Evolutionary conservation across 768 basidiomycete species (phyloP).

Genomic region (Hydnum rufescens): DNA sequence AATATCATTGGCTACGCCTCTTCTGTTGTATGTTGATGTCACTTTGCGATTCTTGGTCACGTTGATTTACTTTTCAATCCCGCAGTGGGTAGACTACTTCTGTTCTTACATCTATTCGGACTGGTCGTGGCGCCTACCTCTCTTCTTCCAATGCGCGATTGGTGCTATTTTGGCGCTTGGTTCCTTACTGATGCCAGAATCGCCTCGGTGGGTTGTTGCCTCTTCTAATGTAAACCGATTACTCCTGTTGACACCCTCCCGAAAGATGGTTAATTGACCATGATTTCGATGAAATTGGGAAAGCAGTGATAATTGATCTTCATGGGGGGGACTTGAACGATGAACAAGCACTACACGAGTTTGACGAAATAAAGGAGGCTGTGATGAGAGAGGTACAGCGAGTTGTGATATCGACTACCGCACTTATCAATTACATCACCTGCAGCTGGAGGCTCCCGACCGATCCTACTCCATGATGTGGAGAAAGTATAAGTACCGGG

Average conservation of each 20-base stretch:
- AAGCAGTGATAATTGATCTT: slow-evolving; percentile 71
- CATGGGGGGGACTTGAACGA: slow-evolving; percentile 65
- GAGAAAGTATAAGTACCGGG: slow-evolving; percentile 67
- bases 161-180: slow-evolving; percentile 63
- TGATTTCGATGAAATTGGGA: slow-evolving; percentile 62
- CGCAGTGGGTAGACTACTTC: slow-evolving; percentile 84
- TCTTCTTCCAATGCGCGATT: slow-evolving; percentile 75
- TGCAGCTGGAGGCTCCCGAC: slow-evolving; percentile 52
- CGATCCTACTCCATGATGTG: slow-evolving; percentile 70
- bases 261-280: slow-evolving; percentile 76
- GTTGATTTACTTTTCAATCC: background rate
- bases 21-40: slow-evolving; percentile 46
- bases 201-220: slow-evolving; percentile 40
- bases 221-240: background rate
- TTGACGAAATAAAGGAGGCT: slow-evolving; percentile 70
- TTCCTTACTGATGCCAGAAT: slow-evolving; percentile 72
- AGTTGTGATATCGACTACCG: slow-evolving; percentile 1
- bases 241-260: background rate
- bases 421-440: background rate
- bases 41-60: background rate
- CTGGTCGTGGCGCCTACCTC: slow-evolving; percentile 77
- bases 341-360: slow-evolving; percentile 57
- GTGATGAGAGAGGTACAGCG: slow-evolving; percentile 50
- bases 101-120: slow-evolving; percentile 76
- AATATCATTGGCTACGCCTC: slow-evolving; percentile 82